Base-by-base conservation (phyloP, 495 filamentous ascomycete species). In the Talaromyces adpressus region DNA sequence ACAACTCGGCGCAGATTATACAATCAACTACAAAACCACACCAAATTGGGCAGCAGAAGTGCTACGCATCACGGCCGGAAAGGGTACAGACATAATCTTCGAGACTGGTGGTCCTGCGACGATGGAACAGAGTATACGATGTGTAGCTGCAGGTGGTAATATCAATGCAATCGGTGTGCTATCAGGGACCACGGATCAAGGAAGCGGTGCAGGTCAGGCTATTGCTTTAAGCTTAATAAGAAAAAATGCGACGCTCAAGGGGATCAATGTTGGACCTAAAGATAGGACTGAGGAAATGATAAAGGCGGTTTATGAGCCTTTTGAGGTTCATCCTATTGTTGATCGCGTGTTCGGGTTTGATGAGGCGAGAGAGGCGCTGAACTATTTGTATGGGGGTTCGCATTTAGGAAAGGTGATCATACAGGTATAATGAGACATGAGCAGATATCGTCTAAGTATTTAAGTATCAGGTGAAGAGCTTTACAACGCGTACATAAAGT, bases 111-210 rank as follows among this genome's bases (percentile, higher is more conserved):
- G 81, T 8, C 73, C 77, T 29, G 57, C 68, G 4, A 88, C 86
- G 8, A 71, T 88, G 63, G 65, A 66, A 39, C 82, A 89, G 68
- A 80, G 73, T 41, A 61, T 89, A 22, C 76, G 78, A 8, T 80
- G 85, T 4, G 69, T 89, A 66, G 82, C 78, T 67, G 75, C 78
- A 57, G 87, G 86, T 63, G 87, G 87, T 22, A 71, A 83, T 29
- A 81, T 89, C 59, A 78, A 70, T 34, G 72, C 87, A 16, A 86
- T 89, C 66, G 86, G 87, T 0, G 84, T 87, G 69, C 67, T 89
- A 1, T 71, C 68, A 6, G 51, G 51, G 11, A 54, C 51, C n/a
- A 54, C 39, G 0, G 16, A 18, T 20, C 20, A 16, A 16, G 32
- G 51, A 7, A 63, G 23, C 3, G 49, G 45, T 20, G 45, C 45